A percentile compares a stretch with the other conserved stretches of the same genome.
These are phyloP conservation scores for Phenoliferia sp. DNA, from an alignment of 1,284 basidiomycete genomes.

Conservation along the genomic window DNA sequence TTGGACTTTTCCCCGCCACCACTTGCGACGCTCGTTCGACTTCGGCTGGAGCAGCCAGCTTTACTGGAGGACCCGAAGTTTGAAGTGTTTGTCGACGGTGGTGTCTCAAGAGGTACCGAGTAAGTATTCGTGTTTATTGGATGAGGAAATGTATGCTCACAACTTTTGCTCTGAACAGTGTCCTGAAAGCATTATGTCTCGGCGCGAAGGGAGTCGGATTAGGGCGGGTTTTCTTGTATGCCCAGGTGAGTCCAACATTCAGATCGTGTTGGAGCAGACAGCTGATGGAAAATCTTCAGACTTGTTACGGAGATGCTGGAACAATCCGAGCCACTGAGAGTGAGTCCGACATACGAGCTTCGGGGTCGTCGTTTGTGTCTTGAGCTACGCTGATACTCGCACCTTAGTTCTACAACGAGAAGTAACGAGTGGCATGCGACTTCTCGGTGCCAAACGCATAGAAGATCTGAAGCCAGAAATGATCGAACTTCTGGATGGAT, in stretches of 20 bases:
- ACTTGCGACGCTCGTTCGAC: conserved; percentile 42
- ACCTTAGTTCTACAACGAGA: conserved; percentile 39
- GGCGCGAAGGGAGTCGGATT: conserved; percentile 86
- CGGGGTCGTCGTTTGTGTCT: neutral
- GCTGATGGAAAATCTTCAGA: conserved; percentile 59
- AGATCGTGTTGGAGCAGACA: neutral
- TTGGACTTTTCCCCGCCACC: conserved; percentile 33
- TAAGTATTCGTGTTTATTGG: neutral
- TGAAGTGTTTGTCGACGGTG: conserved; percentile 85
- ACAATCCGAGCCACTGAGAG: conserved; percentile 62
- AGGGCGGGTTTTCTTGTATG: conserved; percentile 74
- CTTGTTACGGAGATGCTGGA: conserved; percentile 78
- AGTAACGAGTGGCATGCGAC: conserved; percentile 39
- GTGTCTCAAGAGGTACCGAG: conserved; percentile 77
- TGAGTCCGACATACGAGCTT: conserved; percentile 33
- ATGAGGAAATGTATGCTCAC: no score
- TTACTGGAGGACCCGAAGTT: conserved; percentile 57
- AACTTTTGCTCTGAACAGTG: conserved; percentile 38
- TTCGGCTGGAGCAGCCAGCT: conserved; percentile 65
- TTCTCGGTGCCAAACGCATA: conserved; percentile 38
- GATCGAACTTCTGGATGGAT: conserved; percentile 14
- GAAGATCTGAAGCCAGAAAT: conserved; percentile 33
- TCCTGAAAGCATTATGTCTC: conserved; percentile 83
- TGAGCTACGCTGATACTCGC: neutral
- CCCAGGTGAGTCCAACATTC: conserved; percentile 1